Conservation (phyloP, 2,329 filamentous ascomycete species). For the Stagonosporopsis vannaccii region DNA sequence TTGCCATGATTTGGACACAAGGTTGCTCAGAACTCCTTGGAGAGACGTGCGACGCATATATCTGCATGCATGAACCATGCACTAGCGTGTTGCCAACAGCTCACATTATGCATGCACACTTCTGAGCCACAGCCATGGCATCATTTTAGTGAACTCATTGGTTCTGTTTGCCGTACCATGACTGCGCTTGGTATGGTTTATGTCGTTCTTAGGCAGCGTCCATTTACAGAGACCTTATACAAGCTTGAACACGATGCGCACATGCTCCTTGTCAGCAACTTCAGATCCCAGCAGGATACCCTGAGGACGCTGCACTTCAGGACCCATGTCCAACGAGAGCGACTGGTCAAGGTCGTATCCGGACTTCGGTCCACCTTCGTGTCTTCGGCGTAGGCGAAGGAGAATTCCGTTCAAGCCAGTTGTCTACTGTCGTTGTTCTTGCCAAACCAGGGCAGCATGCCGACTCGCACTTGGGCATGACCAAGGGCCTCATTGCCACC, state of each 20-base stretch:
- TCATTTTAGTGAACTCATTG: not conserved
- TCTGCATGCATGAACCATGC: not conserved
- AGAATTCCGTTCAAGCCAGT: not conserved
- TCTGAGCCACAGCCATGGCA: not conserved
- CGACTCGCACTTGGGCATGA: not conserved
- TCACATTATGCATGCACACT: not conserved
- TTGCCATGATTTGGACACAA: not conserved
- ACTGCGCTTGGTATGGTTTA: not conserved
- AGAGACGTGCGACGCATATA: not conserved
- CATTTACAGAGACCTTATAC: not conserved
- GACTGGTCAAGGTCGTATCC: not conserved
- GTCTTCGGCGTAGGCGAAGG: not conserved
- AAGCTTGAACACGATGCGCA: not conserved
- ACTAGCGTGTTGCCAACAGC: not conserved
- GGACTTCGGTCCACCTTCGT: not conserved
- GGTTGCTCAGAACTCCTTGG: not conserved
- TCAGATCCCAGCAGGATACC: not conserved
- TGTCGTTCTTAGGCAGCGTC: not conserved
- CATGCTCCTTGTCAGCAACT: not conserved
- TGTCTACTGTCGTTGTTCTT: not conserved
- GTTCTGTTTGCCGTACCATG: not conserved
- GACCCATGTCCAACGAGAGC: not conserved
- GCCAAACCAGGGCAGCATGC: not conserved
- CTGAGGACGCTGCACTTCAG: not conserved
- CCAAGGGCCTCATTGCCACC: not conserved